Conservation (phyloP, 192 early-diverging fungal genomes). For the Paraglomus brasilianum region DNA sequence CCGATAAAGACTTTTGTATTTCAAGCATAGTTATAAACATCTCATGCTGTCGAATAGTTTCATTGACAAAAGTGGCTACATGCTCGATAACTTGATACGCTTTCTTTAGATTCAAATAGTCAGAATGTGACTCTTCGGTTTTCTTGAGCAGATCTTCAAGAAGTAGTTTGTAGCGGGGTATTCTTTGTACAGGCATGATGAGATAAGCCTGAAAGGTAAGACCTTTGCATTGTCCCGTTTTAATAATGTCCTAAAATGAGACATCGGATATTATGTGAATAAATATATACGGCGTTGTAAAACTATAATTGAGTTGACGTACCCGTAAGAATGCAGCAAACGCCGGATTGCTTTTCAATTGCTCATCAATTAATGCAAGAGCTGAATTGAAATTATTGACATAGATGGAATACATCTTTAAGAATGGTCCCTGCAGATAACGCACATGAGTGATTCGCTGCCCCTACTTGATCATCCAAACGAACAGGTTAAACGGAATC, state of each 20-base stretch:
- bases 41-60: conserved; percentile 77
- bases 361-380: conserved; percentile 52
- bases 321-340: conserved; percentile 44
- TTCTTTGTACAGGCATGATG: conserved; percentile 84
- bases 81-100: conserved; percentile 67
- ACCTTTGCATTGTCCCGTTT: conserved; percentile 50
- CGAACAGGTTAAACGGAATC: background rate
- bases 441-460: background rate
- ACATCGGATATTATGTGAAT: conserved; percentile 38
- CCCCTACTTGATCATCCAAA: background rate
- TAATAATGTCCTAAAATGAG: conserved; percentile 44
- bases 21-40: conserved; percentile 68
- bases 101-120: conserved; percentile 60
- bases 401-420: conserved; percentile 85
- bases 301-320: background rate
- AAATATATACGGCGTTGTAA: conserved; percentile 23
- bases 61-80: conserved; percentile 77
- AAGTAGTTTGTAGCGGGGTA: conserved; percentile 85
- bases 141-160: conserved; percentile 70
- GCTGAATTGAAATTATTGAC: conserved; percentile 82
- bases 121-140: conserved; percentile 70
- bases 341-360: conserved; percentile 38
- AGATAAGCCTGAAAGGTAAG: conserved; percentile 74
- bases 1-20: conserved; percentile 63
- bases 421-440: conserved; percentile 51